These are phyloP conservation scores for Candida gigantensis DNA, from an alignment of 1,139 yeast species.

Conservation along the genomic window DNA sequence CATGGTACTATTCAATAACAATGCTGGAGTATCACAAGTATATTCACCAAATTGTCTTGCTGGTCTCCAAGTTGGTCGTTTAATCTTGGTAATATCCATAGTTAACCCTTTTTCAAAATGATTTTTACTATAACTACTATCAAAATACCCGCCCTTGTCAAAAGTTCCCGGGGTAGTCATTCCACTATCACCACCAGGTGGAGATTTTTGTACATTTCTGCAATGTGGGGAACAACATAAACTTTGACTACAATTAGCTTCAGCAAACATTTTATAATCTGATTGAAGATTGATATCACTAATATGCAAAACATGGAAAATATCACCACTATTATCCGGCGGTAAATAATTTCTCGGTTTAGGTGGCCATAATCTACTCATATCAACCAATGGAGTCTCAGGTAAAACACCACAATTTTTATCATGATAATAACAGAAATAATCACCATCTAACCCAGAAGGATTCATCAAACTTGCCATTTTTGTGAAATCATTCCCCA, in stretches of 20 bases:
- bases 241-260: constrained; percentile 32
- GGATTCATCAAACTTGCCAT: constrained; percentile 50
- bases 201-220: constrained; percentile 16
- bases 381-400: constrained; percentile 39
- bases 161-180: constrained; percentile 6
- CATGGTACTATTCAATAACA: constrained; percentile 30
- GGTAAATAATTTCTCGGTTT: constrained; percentile 31
- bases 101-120: constrained; percentile 26
- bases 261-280: constrained; percentile 25
- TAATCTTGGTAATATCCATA: constrained; percentile 19
- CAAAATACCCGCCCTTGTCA: constrained; percentile 22
- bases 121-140: constrained; percentile 23
- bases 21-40: constrained; percentile 30
- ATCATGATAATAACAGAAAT: constrained; percentile 53
- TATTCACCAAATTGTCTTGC: constrained; percentile 35
- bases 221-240: constrained; percentile 27
- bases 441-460: constrained; percentile 50
- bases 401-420: constrained; percentile 45
- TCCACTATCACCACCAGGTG: constrained; percentile 15
- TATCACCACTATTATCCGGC: constrained; percentile 20
- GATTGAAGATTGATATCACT: constrained; percentile 29
- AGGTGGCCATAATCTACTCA: constrained; percentile 43
- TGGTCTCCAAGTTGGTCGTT: constrained; percentile 24
- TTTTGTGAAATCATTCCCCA: constrained; percentile 44
- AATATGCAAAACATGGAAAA: constrained; percentile 30